phyloP scores from a whole-genome alignment of 179 eudicot species.

The Actinidia chinensis region DNA sequence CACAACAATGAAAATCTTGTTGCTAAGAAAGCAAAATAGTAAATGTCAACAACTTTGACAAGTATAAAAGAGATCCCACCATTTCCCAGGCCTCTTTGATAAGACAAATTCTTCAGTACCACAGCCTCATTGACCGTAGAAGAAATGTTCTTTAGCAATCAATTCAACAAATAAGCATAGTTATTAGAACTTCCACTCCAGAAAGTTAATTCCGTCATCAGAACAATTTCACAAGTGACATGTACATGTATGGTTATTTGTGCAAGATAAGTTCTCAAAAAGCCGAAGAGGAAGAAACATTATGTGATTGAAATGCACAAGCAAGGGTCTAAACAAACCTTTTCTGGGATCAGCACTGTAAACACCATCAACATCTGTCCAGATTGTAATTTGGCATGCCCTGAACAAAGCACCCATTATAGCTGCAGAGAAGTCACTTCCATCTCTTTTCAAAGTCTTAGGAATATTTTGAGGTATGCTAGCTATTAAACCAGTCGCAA shows the following conservation, averaged over 20 bases:
- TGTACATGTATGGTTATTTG: not conserved
- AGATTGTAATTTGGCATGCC: conserved; percentile 93
- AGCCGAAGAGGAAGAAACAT: not conserved
- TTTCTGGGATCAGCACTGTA: conserved; percentile 99
- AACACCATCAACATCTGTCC: conserved; percentile 99
- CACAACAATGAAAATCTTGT: conserved; percentile 21
- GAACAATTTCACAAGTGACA: not conserved
- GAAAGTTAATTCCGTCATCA: not conserved
- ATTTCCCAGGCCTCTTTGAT: conserved; percentile 99
- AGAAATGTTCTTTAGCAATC: conserved; percentile 19
- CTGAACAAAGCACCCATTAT: conserved; percentile 92
- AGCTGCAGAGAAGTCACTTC: conserved; percentile 99
- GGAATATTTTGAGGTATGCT: conserved; percentile 91
- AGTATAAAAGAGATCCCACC: conserved; percentile 41
- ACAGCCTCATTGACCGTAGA: conserved; percentile 95
- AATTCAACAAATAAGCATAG: conserved; percentile 8
- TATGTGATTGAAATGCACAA: not conserved
- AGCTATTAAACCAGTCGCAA: conserved; percentile 99
- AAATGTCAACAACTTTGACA: conserved; percentile 14
- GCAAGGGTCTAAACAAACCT: conserved; percentile 48
- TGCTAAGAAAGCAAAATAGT: conserved; percentile 9
- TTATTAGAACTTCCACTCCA: conserved; percentile 2
- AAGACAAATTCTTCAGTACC: conserved; percentile 74
- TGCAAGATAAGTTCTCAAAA: not conserved
- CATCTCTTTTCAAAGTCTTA: conserved; percentile 95